Evolutionary conservation across 2,329 filamentous ascomycete species (phyloP).

Genomic region (Epichloe amarillans): DNA sequence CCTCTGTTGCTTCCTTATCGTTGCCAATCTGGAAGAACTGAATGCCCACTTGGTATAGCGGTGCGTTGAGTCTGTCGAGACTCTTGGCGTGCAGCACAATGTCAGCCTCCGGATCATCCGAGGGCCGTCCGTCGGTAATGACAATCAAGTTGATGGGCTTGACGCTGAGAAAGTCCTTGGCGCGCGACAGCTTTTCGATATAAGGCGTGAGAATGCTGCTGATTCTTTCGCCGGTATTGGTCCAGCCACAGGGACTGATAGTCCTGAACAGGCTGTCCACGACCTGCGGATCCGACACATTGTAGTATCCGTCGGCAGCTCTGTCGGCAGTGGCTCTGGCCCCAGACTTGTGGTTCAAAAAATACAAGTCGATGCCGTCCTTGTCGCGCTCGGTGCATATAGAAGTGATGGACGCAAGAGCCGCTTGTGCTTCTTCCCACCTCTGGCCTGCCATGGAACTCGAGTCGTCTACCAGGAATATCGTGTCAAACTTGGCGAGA

Average conservation of each 20-base stretch:
- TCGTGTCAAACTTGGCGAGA: conserved; percentile 67
- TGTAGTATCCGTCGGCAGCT: conserved; percentile 44
- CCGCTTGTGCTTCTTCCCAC: conserved; percentile 63
- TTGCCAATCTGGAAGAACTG: conserved; percentile 93
- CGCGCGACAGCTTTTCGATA: conserved; percentile 29
- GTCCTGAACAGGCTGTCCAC: conserved; percentile 59
- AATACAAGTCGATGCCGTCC: conserved; percentile 85
- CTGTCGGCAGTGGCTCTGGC: conserved; percentile 24
- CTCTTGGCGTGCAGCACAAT: conserved; percentile 55
- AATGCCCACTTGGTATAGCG: conserved; percentile 72
- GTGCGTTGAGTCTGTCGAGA: conserved; percentile 56
- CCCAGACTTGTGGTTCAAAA: conserved; percentile 56
- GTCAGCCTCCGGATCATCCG: conserved; percentile 61
- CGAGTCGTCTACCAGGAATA: conserved; percentile 89
- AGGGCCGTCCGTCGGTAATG: conserved; percentile 76
- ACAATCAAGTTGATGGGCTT: conserved; percentile 86
- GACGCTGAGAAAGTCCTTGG: conserved; percentile 30
- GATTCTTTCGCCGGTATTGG: conserved; percentile 62
- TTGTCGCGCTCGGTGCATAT: conserved; percentile 68
- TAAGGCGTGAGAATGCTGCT: conserved; percentile 63
- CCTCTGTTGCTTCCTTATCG: conserved; percentile 49
- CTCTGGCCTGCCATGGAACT: conserved; percentile 64
- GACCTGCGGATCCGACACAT: conserved; percentile 36
- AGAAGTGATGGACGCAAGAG: conserved; percentile 61
- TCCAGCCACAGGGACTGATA: conserved; percentile 51